These are phyloP conservation scores for Hypholoma fasciculare DNA, from an alignment of 768 basidiomycete species.

Conservation along the genomic window DNA sequence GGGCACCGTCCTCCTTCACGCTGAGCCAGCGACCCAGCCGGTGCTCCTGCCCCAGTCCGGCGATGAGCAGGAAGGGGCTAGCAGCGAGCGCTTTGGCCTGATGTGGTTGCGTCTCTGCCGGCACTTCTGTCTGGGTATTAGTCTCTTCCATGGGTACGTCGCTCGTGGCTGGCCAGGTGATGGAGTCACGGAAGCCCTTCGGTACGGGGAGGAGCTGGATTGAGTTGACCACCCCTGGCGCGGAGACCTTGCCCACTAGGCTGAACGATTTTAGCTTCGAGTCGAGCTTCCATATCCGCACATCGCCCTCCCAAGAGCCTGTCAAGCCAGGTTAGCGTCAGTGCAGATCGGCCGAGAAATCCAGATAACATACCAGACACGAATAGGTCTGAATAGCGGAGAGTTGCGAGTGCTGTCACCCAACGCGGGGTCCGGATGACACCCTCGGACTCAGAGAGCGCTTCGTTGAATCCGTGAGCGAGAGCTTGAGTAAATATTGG, in stretches of 20 bases:
- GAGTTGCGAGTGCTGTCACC: constrained; percentile 81
- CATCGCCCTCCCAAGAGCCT: constrained; percentile 94
- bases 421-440: constrained; percentile 79
- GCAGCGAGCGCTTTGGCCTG: constrained; percentile 17
- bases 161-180: constrained; percentile 26
- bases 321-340: constrained; percentile 1
- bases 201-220: constrained; percentile 73
- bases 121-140: not conserved
- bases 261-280: constrained; percentile 75
- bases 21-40: constrained; percentile 88
- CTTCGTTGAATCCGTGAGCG: constrained; percentile 84
- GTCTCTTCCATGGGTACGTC: not conserved
- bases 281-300: constrained; percentile 92
- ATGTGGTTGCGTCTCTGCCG: not conserved
- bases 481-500: constrained; percentile 84
- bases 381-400: constrained; percentile 90
- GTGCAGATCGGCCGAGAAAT: too few species aligned
- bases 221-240: constrained; percentile 86
- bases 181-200: constrained; percentile 40
- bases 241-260: constrained; percentile 60
- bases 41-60: constrained; percentile 85
- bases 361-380: constrained; percentile 65
- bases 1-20: constrained; percentile 64
- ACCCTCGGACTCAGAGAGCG: constrained; percentile 72
- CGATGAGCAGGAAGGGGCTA: constrained; percentile 61